These are phyloP conservation scores for Cubamyces lactineus DNA, from an alignment of 768 basidiomycete species.

Conservation along the genomic window DNA sequence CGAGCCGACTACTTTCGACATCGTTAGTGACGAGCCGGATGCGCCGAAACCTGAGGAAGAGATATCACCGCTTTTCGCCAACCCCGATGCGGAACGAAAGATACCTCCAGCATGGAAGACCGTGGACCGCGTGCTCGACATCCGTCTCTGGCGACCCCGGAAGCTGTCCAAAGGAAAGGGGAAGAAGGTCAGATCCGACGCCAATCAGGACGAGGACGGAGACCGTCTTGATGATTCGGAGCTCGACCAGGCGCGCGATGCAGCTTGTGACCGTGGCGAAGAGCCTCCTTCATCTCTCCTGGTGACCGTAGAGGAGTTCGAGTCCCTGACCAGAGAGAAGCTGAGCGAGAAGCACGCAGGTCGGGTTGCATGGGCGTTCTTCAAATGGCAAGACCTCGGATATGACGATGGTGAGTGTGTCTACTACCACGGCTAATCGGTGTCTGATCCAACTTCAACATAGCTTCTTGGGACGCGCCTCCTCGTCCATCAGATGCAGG, in stretches of 20 bases:
- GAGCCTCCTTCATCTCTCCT: constrained; percentile 58
- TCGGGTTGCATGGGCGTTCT: constrained; percentile 77
- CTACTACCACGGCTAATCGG: neutral
- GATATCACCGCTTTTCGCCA: constrained; percentile 40
- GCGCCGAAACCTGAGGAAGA: constrained; percentile 22
- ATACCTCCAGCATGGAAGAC: constrained; percentile 87
- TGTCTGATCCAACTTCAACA: constrained; percentile 7
- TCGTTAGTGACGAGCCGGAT: constrained; percentile 34
- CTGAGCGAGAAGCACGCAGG: constrained; percentile 56
- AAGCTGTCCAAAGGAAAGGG: constrained; percentile 30
- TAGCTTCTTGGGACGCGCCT: constrained; percentile 91
- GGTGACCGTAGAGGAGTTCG: constrained; percentile 68
- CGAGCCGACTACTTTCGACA: constrained; percentile 43
- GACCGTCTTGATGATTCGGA: constrained; percentile 38
- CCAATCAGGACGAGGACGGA: constrained; percentile 33
- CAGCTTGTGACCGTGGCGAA: constrained; percentile 61
- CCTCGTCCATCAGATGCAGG: constrained; percentile 59
- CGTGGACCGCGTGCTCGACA: constrained; percentile 88
- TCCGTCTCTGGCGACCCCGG: constrained; percentile 62
- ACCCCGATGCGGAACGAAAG: constrained; percentile 69
- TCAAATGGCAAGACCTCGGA: constrained; percentile 94
- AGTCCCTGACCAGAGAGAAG: constrained; percentile 43
- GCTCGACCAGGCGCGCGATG: constrained; percentile 33
- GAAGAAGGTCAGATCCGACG: constrained; percentile 34
- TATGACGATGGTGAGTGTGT: constrained; percentile 81